These are phyloP conservation scores for Hemileccinum impolitum DNA, from an alignment of 768 basidiomycete genomes.

Conservation along the genomic window DNA sequence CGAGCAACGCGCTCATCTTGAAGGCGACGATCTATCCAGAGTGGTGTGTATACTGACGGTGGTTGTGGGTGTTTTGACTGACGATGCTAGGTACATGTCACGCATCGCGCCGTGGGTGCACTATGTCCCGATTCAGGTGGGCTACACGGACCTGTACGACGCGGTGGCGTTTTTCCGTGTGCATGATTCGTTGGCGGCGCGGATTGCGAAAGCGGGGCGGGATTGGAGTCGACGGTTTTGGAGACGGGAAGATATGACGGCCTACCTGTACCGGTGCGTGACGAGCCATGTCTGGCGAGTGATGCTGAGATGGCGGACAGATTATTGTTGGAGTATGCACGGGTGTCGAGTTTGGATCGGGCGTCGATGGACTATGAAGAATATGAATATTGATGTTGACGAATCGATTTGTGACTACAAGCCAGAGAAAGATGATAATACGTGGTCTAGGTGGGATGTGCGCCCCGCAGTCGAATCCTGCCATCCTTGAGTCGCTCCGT, in stretches of 20 bases:
- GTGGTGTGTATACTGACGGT: slow-evolving; percentile 66
- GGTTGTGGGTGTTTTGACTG: too few species aligned
- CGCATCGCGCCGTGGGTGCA: slow-evolving; percentile 68
- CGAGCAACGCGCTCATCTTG: slow-evolving; percentile 60
- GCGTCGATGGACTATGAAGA: slow-evolving; percentile 37
- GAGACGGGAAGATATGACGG: slow-evolving; percentile 57
- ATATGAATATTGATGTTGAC: too few species aligned
- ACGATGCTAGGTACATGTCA: slow-evolving; percentile 56
- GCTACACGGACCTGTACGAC: slow-evolving; percentile 68
- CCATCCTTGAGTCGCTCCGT: slow-evolving; percentile 77
- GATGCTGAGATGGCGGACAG: slow-evolving; percentile 26
- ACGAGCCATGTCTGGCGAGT: too few species aligned
- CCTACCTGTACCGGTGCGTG: slow-evolving; percentile 55
- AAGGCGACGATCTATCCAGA: slow-evolving; percentile 74
- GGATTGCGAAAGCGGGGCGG: slow-evolving; percentile 54
- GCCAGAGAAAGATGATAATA: too few species aligned
- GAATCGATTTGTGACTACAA: too few species aligned
- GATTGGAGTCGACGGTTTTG: slow-evolving; percentile 57
- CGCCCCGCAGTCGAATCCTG: slow-evolving; percentile 65
- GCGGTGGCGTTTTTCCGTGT: slow-evolving; percentile 68
- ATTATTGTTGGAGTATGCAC: slow-evolving; percentile 52
- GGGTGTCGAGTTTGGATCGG: slow-evolving; percentile 47
- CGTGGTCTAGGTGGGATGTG: slow-evolving; percentile 40
- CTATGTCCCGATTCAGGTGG: slow-evolving; percentile 66
- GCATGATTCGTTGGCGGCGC: slow-evolving; percentile 56